A percentile compares a stretch with the other conserved stretches of the same genome.
These are phyloP conservation scores for Colletotrichum filicis DNA, from an alignment of 2,329 filamentous ascomycete species.

Conservation along the genomic window DNA sequence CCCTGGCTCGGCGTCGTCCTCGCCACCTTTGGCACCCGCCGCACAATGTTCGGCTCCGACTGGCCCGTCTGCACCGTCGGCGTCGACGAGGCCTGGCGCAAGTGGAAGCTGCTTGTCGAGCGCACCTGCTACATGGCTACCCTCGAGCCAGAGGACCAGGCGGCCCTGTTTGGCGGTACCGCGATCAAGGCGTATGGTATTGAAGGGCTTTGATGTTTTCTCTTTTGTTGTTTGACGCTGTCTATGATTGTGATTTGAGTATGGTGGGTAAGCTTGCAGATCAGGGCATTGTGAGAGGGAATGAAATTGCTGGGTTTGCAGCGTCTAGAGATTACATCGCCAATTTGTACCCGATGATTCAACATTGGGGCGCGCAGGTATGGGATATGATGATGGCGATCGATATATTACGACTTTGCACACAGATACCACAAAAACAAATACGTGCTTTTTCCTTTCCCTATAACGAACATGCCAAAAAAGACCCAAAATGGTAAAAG, in stretches of 20 bases:
- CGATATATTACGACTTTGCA: constrained; percentile 13
- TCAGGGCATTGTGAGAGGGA: background rate
- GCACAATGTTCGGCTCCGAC: constrained; percentile 91
- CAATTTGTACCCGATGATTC: background rate
- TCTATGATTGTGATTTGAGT: background rate
- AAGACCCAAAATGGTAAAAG: too few relatives aligned
- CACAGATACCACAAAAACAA: constrained; percentile 31
- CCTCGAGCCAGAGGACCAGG: constrained; percentile 69
- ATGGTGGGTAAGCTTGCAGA: background rate
- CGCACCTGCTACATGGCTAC: constrained; percentile 72
- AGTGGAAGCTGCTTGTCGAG: constrained; percentile 80
- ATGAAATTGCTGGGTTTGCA: background rate
- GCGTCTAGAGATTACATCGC: background rate
- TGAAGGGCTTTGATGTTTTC: background rate
- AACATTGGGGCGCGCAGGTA: background rate
- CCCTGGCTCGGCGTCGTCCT: constrained; percentile 81
- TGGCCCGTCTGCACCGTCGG: constrained; percentile 89
- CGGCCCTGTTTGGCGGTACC: constrained; percentile 77
- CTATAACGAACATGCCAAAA: too few relatives aligned
- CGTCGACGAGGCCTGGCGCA: constrained; percentile 72
- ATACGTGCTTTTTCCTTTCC: constrained; percentile 4
- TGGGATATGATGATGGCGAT: too few relatives aligned
- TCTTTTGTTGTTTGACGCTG: background rate
- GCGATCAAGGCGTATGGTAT: constrained; percentile 75
- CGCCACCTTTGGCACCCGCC: constrained; percentile 74